Evolutionary conservation across 306 rosid genomes (phyloP).

Genomic region (Alnus glutinosa): DNA sequence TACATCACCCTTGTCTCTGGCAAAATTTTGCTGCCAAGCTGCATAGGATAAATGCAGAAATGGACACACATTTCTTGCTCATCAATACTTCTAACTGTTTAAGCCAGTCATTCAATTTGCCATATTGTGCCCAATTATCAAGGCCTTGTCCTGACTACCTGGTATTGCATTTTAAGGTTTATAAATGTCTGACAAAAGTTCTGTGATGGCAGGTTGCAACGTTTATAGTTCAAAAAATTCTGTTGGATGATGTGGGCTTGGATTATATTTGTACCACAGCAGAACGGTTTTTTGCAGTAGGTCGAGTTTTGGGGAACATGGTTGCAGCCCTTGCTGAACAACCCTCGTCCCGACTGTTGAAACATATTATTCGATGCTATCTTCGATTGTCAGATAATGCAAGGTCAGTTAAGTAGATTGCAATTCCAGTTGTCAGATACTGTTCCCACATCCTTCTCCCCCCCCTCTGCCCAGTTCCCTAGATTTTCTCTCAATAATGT

Average conservation of each 20-base stretch:
- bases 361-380: conserved; percentile 68
- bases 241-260: conserved; percentile 77
- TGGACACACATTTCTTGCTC: neutral
- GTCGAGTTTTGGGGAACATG: conserved; percentile 62
- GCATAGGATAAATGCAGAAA: neutral
- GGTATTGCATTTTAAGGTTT: conserved; percentile 19
- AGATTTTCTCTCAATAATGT: neutral
- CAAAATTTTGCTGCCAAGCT: conserved; percentile 1
- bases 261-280: conserved; percentile 70
- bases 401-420: conserved; percentile 48
- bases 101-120: neutral
- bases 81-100: neutral
- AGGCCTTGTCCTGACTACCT: conserved; percentile 1
- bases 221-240: conserved; percentile 67
- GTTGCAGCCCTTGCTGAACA: conserved; percentile 61
- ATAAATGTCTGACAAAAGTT: conserved; percentile 34
- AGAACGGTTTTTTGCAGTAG: conserved; percentile 65
- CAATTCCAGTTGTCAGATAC: neutral
- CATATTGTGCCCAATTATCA: neutral
- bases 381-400: conserved; percentile 65
- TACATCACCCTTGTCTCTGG: neutral
- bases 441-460: neutral
- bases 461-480: neutral
- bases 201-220: conserved; percentile 62
- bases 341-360: conserved; percentile 71